Evolutionary conservation across 192 early-diverging fungal genomes (phyloP), one percentile per base, ranked within the genome.

Genomic region (Phlyctochytrium planicorne): DNA sequence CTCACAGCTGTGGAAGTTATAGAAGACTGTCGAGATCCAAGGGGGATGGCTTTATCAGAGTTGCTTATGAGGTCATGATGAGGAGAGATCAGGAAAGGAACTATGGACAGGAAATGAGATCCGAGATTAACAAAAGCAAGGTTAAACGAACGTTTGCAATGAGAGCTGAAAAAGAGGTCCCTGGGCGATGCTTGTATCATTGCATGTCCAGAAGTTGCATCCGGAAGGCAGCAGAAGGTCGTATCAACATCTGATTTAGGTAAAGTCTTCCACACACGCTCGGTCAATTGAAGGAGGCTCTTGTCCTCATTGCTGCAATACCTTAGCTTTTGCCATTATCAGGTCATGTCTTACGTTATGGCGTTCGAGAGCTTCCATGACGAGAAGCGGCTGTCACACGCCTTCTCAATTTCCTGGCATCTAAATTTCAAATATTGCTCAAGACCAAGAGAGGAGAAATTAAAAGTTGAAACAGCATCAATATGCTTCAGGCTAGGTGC

Each of bases 351-450:
- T n/a, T n/a, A n/a, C n/a, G n/a, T n/a, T n/a, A n/a, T n/a, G n/a
- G n/a, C n/a, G n/a, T n/a, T n/a, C n/a, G n/a, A 47, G 6, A 20
- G 40, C 40, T 47, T 47, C 6, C 40, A 20, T 47, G 40, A 47
- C 40, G 40, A 47, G 40, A 47, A 47, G 6, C 40, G 6, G 20
- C 6, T 47, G 40, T 47, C 40, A 57, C 16, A 57, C 55, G 55
- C 16, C 55, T 25, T 10, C 27, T 57, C 55, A 6, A 29, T 57
- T 27, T 57, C 55, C 20, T 25, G 20, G 27, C 55, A 57, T 4
- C 55, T 12, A 29, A 57, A 57, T 29, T 57, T 57, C 55, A 57
- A 25, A 25, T 25, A 57, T 27, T 57, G 55, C 55, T 57, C 12
- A 57, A 57, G 55, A 25, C 55, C 55, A 25, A 57, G 10, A 6